These are phyloP conservation scores for Saccharomycopsis sp. DNA, from an alignment of 805 yeast species.

Conservation along the genomic window DNA sequence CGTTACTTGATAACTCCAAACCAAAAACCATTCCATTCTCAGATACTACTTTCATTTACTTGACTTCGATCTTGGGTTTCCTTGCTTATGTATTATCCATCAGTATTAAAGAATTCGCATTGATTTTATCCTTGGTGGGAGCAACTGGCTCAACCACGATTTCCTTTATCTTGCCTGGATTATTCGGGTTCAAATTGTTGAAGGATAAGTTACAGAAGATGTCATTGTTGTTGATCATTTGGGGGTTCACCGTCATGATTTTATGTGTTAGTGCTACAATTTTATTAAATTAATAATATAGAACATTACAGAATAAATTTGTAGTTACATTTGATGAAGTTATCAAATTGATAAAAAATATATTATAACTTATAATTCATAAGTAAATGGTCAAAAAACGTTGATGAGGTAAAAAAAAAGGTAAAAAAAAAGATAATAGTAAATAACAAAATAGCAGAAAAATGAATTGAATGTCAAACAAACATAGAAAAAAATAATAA, in stretches of 20 bases:
- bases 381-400: too few species aligned
- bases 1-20: constrained; percentile 11
- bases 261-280: constrained; percentile 43
- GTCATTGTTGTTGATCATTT: constrained; percentile 47
- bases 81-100: constrained; percentile 47
- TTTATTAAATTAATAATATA: neutral
- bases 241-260: constrained; percentile 66
- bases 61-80: constrained; percentile 38
- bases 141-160: constrained; percentile 90
- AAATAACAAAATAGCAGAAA: too few species aligned
- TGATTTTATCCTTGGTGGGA: constrained; percentile 76
- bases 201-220: constrained; percentile 29
- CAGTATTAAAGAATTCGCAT: constrained; percentile 51
- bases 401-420: too few species aligned
- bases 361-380: too few species aligned
- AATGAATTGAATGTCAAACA: too few species aligned
- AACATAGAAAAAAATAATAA: too few species aligned
- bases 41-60: constrained; percentile 32
- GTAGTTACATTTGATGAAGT: too few species aligned
- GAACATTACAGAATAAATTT: neutral
- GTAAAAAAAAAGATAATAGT: too few species aligned
- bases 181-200: constrained; percentile 68
- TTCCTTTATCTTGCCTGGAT: constrained; percentile 82
- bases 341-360: too few species aligned
- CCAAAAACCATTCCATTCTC: constrained; percentile 36